phyloP scores from a whole-genome alignment of 2,329 filamentous ascomycete genomes.

The Aspergillus sojae region DNA sequence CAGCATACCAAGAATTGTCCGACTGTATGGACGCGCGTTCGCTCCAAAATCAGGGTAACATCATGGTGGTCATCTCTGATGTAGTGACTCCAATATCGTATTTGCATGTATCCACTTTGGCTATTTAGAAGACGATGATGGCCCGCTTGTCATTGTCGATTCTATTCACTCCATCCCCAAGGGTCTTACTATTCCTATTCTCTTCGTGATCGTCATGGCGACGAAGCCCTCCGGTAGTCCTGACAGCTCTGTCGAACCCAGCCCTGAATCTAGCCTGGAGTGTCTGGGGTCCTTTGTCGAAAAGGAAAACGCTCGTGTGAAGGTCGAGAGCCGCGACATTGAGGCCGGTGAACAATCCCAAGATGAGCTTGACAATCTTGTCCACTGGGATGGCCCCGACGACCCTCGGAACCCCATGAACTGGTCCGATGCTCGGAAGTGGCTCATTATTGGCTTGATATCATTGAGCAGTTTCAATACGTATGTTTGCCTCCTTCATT shows the following conservation, averaged over 20 bases:
- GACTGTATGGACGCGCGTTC: conserved; percentile 18
- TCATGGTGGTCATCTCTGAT: conserved; percentile 10
- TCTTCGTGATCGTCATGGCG: conserved; percentile 11
- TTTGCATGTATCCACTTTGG: background rate
- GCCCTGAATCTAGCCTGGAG: conserved; percentile 10
- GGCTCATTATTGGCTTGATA: conserved; percentile 21
- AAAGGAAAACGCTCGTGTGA: conserved; percentile 11
- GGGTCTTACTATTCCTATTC: background rate
- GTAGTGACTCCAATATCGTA: background rate
- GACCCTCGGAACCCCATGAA: conserved; percentile 24
- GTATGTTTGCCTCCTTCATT: conserved; percentile 6
- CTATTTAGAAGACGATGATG: conserved; percentile 13
- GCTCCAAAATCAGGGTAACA: conserved; percentile 7
- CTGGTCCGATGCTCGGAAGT: conserved; percentile 19
- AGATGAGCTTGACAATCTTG: conserved; percentile 12
- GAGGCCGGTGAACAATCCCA: conserved; percentile 12
- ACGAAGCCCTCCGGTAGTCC: conserved; percentile 1
- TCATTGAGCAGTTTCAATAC: conserved; percentile 24
- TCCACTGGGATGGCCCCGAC: conserved; percentile 18
- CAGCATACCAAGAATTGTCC: conserved; percentile 18
- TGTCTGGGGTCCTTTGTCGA: conserved; percentile 10
- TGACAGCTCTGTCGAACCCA: conserved; percentile 9
- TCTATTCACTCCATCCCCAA: background rate
- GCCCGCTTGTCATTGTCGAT: background rate
- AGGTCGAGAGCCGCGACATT: conserved; percentile 2